A percentile compares a stretch with the other conserved stretches of the same genome.
phyloP scores from a whole-genome alignment of 1,284 basidiomycete species.

The Macrocystidia cucumis region DNA sequence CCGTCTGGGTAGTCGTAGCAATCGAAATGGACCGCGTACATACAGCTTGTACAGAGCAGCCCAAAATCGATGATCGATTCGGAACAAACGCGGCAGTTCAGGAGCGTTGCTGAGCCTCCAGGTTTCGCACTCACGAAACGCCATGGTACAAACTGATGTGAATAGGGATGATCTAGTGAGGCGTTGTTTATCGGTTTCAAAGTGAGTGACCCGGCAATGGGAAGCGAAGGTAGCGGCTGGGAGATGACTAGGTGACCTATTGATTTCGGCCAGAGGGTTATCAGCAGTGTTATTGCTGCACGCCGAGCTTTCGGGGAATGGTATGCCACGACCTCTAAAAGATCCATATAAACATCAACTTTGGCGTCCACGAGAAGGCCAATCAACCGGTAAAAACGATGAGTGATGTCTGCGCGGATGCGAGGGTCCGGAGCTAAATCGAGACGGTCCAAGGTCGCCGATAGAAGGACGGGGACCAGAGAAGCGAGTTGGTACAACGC shows the following conservation, averaged over 20 bases:
- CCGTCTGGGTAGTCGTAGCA: slow-evolving; percentile 69
- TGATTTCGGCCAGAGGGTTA: slow-evolving; percentile 57
- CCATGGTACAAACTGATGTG: slow-evolving; percentile 67
- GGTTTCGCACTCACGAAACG: no score
- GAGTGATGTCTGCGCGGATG: slow-evolving; percentile 26
- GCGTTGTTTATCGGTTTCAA: slow-evolving; percentile 5
- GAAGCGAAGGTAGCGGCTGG: slow-evolving; percentile 27
- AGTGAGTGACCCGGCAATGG: slow-evolving; percentile 4
- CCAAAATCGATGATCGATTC: slow-evolving; percentile 50
- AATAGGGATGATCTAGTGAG: slow-evolving; percentile 28
- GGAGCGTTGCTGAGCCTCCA: no score
- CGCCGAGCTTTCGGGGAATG: slow-evolving; percentile 47
- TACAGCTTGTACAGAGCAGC: slow-evolving; percentile 57
- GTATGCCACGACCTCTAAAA: slow-evolving; percentile 65
- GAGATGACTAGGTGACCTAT: slow-evolving; percentile 59
- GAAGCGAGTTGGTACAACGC: slow-evolving; percentile 53
- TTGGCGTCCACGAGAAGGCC: slow-evolving; percentile 53
- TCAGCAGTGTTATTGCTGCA: slow-evolving; percentile 46
- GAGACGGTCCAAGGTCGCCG: slow-evolving; percentile 49
- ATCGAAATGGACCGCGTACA: slow-evolving; percentile 59
- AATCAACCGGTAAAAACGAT: slow-evolving; percentile 51
- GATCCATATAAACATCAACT: slow-evolving; percentile 59
- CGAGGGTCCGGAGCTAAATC: slow-evolving; percentile 26
- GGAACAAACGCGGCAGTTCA: slow-evolving; percentile 50
- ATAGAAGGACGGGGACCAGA: slow-evolving; percentile 50